A percentile compares a stretch with the other conserved stretches of the same genome.
Evolutionary conservation across 2,329 filamentous ascomycete genomes (phyloP).

Genomic region (Epichloe uncinata): DNA sequence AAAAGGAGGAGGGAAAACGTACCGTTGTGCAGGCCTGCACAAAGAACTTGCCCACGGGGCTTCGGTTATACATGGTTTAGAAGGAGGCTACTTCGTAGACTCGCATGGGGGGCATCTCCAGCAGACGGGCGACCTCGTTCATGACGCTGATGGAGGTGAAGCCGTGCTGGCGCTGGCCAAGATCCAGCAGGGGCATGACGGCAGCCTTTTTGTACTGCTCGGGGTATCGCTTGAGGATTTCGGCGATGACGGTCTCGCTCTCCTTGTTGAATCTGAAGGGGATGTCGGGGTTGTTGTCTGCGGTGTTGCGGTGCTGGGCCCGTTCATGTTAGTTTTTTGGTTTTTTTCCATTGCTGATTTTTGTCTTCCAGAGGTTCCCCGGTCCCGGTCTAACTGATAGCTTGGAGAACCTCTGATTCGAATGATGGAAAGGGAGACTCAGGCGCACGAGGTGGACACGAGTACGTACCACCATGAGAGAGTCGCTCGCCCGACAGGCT

Average conservation of each 20-base stretch:
- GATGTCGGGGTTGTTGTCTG: conserved; percentile 82
- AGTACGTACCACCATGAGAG: conserved; percentile 51
- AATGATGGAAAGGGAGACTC: not conserved
- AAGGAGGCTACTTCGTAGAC: conserved; percentile 99
- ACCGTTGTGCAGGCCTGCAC: conserved; percentile 97
- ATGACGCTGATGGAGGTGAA: conserved; percentile 98
- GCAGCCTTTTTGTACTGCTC: conserved; percentile 99
- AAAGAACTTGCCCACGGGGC: conserved; percentile 89
- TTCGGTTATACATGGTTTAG: conserved; percentile 99
- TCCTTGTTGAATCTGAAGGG: conserved; percentile 91
- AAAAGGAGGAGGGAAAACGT: conserved; percentile 25
- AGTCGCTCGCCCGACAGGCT: conserved; percentile 57
- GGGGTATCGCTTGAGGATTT: conserved; percentile 95
- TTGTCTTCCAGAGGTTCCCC: too few relatives aligned
- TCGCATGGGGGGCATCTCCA: conserved; percentile 99
- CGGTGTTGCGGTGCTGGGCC: conserved; percentile 73
- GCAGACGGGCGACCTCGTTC: conserved; percentile 91
- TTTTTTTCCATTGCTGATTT: not conserved
- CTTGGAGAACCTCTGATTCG: not conserved
- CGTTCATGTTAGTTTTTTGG: conserved; percentile 8
- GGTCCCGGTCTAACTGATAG: not conserved
- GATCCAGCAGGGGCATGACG: conserved; percentile 93
- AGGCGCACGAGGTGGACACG: not conserved
- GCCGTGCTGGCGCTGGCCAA: conserved; percentile 94
- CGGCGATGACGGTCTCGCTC: conserved; percentile 83